Conservation (phyloP, 1,284 basidiomycete genomes). For the Cryptococcus sp. region DNA sequence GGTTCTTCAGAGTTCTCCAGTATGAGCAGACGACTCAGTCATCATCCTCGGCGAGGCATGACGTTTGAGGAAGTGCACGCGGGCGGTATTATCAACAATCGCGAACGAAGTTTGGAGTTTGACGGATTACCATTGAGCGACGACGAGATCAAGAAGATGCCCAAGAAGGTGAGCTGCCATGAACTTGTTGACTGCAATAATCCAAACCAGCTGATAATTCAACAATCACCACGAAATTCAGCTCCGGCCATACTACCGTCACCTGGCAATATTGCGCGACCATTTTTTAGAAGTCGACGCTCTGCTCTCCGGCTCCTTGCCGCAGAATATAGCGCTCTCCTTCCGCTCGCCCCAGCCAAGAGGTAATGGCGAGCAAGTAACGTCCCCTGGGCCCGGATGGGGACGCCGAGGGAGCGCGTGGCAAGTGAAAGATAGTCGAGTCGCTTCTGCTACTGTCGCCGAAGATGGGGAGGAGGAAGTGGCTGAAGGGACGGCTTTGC, state of each 20-base stretch:
- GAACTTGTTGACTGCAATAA: too few species aligned
- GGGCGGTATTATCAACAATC: constrained; percentile 35
- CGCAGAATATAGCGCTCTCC: constrained; percentile 43
- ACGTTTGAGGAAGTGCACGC: constrained; percentile 31
- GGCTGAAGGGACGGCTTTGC: constrained; percentile 31
- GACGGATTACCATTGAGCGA: constrained; percentile 35
- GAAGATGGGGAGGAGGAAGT: constrained; percentile 18
- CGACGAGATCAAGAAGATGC: constrained; percentile 38
- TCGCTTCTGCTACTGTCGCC: constrained; percentile 3
- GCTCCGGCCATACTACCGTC: constrained; percentile 46
- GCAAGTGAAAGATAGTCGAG: constrained; percentile 18
- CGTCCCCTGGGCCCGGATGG: constrained; percentile 3
- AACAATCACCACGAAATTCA: constrained; percentile 5
- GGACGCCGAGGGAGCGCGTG: constrained; percentile 20
- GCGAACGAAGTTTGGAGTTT: constrained; percentile 40
- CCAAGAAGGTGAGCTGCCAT: constrained; percentile 33
- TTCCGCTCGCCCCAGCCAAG: constrained; percentile 26
- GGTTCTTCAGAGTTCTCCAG: neutral
- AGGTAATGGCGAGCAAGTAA: constrained; percentile 19
- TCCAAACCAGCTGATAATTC: neutral
- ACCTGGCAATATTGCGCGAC: constrained; percentile 39
- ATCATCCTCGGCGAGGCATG: constrained; percentile 21
- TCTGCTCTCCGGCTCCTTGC: constrained; percentile 48
- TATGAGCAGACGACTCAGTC: neutral
- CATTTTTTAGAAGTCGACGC: constrained; percentile 51